Percentiles rank a stretch among this genome's conserved stretches.
Evolutionary conservation across 352 stramenopile genomes (phyloP).

Genomic region (Blastocystis sp.): DNA sequence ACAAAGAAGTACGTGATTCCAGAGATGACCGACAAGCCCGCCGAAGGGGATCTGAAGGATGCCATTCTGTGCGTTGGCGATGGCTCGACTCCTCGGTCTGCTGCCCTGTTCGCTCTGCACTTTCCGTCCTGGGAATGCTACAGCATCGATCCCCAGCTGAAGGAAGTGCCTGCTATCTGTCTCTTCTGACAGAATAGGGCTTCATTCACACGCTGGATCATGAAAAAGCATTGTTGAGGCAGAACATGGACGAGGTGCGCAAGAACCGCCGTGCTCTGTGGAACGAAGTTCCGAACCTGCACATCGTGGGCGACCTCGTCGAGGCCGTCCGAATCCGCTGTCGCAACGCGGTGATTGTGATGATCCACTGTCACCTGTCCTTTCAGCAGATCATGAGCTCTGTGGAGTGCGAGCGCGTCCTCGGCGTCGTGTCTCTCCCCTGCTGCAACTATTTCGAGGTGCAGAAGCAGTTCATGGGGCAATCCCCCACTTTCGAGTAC

Average conservation of each 20-base stretch:
- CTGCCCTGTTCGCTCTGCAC: conserved; percentile 27
- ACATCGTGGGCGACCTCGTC: conserved; percentile 15
- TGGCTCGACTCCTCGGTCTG: conserved; percentile 31
- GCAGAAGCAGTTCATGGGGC: conserved; percentile 8
- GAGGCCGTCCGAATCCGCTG: conserved; percentile 4
- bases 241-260: conserved; percentile 9
- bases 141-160: conserved; percentile 30
- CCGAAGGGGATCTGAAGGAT: not conserved
- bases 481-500: not conserved
- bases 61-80: conserved; percentile 31
- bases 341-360: not conserved
- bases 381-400: conserved; percentile 48
- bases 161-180: not conserved
- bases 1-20: not conserved
- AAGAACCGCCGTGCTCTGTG: conserved; percentile 25
- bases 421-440: not conserved
- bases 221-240: not conserved
- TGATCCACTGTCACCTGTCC: conserved; percentile 44
- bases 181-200: not conserved
- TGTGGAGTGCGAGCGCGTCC: not conserved
- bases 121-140: conserved; percentile 20
- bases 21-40: not conserved
- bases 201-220: not conserved
- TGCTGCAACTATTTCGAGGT: conserved; percentile 45
- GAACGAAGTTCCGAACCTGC: conserved; percentile 11